Conservation (phyloP, 805 yeast species). For the Yarrowia phangngaensis region DNA sequence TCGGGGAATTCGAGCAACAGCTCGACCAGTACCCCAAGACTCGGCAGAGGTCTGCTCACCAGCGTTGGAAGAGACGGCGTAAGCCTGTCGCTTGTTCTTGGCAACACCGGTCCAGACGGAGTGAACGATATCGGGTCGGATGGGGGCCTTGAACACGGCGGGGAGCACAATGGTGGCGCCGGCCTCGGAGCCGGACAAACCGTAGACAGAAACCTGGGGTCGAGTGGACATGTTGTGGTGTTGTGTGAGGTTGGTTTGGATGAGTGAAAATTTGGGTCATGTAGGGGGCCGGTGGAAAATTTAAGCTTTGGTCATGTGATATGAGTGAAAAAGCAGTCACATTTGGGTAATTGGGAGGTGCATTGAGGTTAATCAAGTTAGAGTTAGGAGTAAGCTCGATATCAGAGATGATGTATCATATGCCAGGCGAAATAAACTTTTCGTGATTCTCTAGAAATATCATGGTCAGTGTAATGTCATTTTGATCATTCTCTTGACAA, state of each 20-base stretch:
- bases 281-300: too few relatives aligned
- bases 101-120: constrained; percentile 95
- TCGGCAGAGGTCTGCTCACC: constrained; percentile 99
- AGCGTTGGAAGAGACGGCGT: constrained; percentile 98
- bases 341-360: too few relatives aligned
- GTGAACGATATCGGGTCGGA: constrained; percentile 99
- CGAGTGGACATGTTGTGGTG: constrained; percentile 45
- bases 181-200: constrained; percentile 83
- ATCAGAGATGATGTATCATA: too few relatives aligned
- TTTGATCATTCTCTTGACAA: too few relatives aligned
- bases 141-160: constrained; percentile 99
- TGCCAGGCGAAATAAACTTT: too few relatives aligned
- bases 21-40: constrained; percentile 99
- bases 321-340: too few relatives aligned
- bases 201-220: constrained; percentile 95
- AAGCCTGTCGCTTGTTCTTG: constrained; percentile 99
- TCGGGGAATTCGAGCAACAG: constrained; percentile 99
- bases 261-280: neutral
- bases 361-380: too few relatives aligned
- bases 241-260: neutral
- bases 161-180: constrained; percentile 86
- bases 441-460: too few relatives aligned
- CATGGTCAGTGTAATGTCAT: too few relatives aligned
- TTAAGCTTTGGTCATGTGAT: too few relatives aligned
- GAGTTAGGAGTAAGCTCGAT: too few relatives aligned